Percentiles rank a stretch among this genome's conserved stretches.
These are phyloP conservation scores for Yarrowia galli DNA, from an alignment of 1,139 yeast species.

Conservation along the genomic window DNA sequence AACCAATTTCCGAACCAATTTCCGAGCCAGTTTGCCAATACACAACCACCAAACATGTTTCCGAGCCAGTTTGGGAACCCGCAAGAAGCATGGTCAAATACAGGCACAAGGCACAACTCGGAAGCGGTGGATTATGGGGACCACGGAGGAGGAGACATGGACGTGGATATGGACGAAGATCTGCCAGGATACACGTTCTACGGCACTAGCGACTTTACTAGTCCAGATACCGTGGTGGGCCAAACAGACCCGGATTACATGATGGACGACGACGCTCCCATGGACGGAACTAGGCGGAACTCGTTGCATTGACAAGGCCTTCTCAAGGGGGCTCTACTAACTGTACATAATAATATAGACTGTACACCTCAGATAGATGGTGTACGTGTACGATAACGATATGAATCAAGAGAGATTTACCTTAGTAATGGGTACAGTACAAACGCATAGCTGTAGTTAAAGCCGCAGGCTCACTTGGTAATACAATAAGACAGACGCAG, in stretches of 20 bases:
- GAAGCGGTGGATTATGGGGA: too few relatives aligned
- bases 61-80: neutral
- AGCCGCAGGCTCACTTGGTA: too few relatives aligned
- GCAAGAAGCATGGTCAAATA: neutral
- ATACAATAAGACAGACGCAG: too few relatives aligned
- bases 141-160: neutral
- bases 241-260: slow-evolving; percentile 18
- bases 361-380: neutral
- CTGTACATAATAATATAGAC: slow-evolving; percentile 18
- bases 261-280: slow-evolving; percentile 31
- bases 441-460: too few relatives aligned
- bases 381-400: too few relatives aligned
- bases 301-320: slow-evolving; percentile 9
- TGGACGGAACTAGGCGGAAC: slow-evolving; percentile 17
- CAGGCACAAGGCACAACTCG: slow-evolving; percentile 10
- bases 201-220: slow-evolving; percentile 34
- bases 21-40: neutral
- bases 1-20: neutral
- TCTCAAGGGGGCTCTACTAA: neutral
- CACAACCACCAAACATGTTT: neutral
- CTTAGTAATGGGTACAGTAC: too few relatives aligned
- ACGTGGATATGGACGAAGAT: slow-evolving; percentile 24
- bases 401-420: too few relatives aligned
- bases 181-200: slow-evolving; percentile 28
- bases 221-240: slow-evolving; percentile 27